These are phyloP conservation scores for Citrus sp. DNA, from an alignment of 345 rosid species.

Conservation along the genomic window DNA sequence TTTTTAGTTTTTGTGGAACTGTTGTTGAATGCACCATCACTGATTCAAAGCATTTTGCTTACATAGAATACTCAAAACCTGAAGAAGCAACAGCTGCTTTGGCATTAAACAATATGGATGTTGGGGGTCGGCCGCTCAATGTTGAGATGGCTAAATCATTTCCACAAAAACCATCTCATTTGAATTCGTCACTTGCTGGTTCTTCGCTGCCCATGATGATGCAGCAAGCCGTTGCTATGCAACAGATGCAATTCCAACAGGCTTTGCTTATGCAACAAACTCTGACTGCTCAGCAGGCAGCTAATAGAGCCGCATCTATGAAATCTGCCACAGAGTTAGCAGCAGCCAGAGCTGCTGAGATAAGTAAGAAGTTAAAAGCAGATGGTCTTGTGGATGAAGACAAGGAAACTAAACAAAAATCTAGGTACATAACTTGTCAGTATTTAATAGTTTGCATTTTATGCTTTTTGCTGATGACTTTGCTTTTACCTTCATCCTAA, in stretches of 20 bases:
- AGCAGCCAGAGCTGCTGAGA: slow-evolving; percentile 97
- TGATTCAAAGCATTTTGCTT: slow-evolving; percentile 89
- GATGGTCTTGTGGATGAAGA: slow-evolving; percentile 72
- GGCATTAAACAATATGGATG: slow-evolving; percentile 90
- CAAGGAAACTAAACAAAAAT: slow-evolving; percentile 47
- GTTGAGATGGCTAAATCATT: slow-evolving; percentile 96
- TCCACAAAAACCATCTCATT: slow-evolving; percentile 65
- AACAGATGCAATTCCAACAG: slow-evolving; percentile 98
- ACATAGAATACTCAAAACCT: slow-evolving; percentile 79
- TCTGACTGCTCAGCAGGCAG: slow-evolving; percentile 96
- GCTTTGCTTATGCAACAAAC: slow-evolving; percentile 97
- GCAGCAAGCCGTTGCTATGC: slow-evolving; percentile 99
- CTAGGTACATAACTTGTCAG: slow-evolving; percentile 43
- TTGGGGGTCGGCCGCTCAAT: slow-evolving; percentile 85
- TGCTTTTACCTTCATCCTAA: background rate
- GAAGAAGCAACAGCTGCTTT: slow-evolving; percentile 93
- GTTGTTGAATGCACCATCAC: slow-evolving; percentile 80
- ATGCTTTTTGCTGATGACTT: background rate
- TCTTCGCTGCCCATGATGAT: slow-evolving; percentile 94
- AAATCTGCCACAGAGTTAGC: slow-evolving; percentile 98
- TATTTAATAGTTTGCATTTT: background rate
- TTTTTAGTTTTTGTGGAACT: slow-evolving; percentile 86
- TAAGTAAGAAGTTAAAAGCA: slow-evolving; percentile 80
- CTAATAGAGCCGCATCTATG: slow-evolving; percentile 90
- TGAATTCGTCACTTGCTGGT: slow-evolving; percentile 48